Evolutionary conservation across 2,329 filamentous ascomycete genomes (phyloP), one percentile per base, ranked within the genome.

Genomic region (Chrysosporium keratinophilum): DNA sequence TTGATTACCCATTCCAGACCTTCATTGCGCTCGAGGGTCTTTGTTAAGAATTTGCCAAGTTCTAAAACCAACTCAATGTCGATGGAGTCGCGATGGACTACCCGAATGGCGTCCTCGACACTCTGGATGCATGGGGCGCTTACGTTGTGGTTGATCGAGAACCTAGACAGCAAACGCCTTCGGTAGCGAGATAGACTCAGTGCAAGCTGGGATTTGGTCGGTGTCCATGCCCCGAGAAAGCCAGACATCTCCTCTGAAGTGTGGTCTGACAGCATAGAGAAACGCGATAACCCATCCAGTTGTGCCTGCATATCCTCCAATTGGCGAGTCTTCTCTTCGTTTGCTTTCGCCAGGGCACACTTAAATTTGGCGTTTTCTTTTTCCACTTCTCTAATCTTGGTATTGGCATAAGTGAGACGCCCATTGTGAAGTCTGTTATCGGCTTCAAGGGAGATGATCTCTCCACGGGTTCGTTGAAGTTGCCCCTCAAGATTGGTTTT

Each of bases 1-100:
- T 33, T 11, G 20, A 54, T 28, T 51, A 54, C 31, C 15, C 33
- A 9, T 23, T 52, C 49, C 11, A 58, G 50, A 3, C 14, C 31
- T 40, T 55, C 52, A 31, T 57, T 56, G 33, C 57, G 45, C 20
- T 54, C 55, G 7, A 58, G 46, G 11, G 49, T 54, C 14, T 49
- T 34, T 12, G 12, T 11, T 6, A 55, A 23, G 37, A 44, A 39
- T 15, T 43, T 31, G 19, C 45, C 56, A 12, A 56, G 35, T 12
- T 54, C 35, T 39, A 54, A 20, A 6, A 52, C 37, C 41, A 57
- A 33, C 12, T 52, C 41, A 11, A 35, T 40, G 40, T 41, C 20
- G n/a, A 14, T 12, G 33, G 9, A 17, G 1, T 37, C 34, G 33
- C 35, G 39, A 4, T 19, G 7, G 23, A 56, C 15, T 17, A 54